Base-by-base conservation (phyloP, 805 yeast species). In the Kodamaea nitidulidarum region DNA sequence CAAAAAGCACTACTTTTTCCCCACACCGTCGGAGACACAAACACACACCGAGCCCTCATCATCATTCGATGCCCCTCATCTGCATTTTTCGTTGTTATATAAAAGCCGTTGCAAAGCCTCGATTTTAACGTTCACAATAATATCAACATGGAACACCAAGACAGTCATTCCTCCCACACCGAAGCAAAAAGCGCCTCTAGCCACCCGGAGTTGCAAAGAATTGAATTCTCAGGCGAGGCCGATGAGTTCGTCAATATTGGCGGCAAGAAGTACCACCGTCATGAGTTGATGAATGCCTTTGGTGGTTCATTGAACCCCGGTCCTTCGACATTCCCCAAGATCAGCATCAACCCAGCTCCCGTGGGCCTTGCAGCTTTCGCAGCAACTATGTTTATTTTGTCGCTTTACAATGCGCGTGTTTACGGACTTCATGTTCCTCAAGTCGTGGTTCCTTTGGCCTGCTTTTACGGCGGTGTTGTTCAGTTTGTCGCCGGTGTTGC, bases 241-340 rank as follows among this genome's bases (percentile, higher is more conserved):
- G 60, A 61, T 15, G 67, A 70, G 28, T 58, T 60, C 44, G 61
- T 73, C 30, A 62, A 63, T 40, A 62, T 73, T 31, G 73, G 71
- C 38, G 63, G 65, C 37, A 50, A 56, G 28, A 58, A 62, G 17
- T 73, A 77, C 56, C 65, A 67, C 40, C 70, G 75, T 39, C 67
- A 67, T 20, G 88, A 82, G 41, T 71, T 82, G 46, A 57, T 77
- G 47, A 65, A 65, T 25, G 88, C 86, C 2, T 80, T 81, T 52
- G 85, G 83, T 11, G 85, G 84, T 51, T 65, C 66, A 7, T 59
- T 73, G 41, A 68, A 69, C 36, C 66, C 76, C 4, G 71, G 78
- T 38, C 51, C 62, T 42, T 72, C 76, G 43, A 61, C 68, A 15
- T 58, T 66, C 41, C 70, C 80, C 5, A 53, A 59, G 36, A 71